phyloP scores from a whole-genome alignment of 805 yeast species.

The Soucietia sequanensis region DNA sequence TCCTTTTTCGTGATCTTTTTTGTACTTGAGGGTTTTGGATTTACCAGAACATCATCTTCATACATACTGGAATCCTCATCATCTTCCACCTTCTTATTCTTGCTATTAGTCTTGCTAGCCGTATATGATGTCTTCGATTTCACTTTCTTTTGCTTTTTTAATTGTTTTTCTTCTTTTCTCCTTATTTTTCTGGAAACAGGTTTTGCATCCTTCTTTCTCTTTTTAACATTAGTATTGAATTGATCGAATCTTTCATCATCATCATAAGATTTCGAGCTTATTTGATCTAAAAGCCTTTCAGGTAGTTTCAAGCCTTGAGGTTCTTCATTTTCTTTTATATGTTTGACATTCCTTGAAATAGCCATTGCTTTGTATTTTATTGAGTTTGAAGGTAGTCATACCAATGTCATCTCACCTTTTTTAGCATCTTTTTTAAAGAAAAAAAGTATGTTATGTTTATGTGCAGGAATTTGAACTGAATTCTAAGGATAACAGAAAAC shows the following conservation, averaged over 20 bases:
- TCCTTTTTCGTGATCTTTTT: constrained; percentile 16
- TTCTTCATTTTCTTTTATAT: constrained; percentile 10
- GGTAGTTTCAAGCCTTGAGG: constrained; percentile 55
- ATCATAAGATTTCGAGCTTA: constrained; percentile 37
- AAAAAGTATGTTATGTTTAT: too few species aligned
- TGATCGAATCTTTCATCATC: constrained; percentile 24
- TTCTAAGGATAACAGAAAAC: too few species aligned
- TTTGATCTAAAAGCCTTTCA: constrained; percentile 52
- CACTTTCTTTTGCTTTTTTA: constrained; percentile 31
- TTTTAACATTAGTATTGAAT: constrained; percentile 13
- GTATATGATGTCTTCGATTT: constrained; percentile 5
- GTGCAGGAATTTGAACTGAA: too few species aligned
- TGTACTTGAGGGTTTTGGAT: not conserved
- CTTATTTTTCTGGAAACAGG: constrained; percentile 30
- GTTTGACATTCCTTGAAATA: not conserved
- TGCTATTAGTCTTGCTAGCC: constrained; percentile 5
- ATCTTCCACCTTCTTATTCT: constrained; percentile 1
- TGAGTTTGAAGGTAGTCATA: too few species aligned
- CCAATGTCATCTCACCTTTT: too few species aligned
- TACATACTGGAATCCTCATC: too few species aligned
- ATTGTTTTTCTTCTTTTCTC: constrained; percentile 32
- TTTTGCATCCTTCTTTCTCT: constrained; percentile 21
- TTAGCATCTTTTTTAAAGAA: too few species aligned
- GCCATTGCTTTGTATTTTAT: not conserved
- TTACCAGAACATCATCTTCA: too few species aligned